Evolutionary conservation across 2,329 filamentous ascomycete species (phyloP), one percentile per base, ranked within the genome.

Genomic region (Fusarium armeniacum): DNA sequence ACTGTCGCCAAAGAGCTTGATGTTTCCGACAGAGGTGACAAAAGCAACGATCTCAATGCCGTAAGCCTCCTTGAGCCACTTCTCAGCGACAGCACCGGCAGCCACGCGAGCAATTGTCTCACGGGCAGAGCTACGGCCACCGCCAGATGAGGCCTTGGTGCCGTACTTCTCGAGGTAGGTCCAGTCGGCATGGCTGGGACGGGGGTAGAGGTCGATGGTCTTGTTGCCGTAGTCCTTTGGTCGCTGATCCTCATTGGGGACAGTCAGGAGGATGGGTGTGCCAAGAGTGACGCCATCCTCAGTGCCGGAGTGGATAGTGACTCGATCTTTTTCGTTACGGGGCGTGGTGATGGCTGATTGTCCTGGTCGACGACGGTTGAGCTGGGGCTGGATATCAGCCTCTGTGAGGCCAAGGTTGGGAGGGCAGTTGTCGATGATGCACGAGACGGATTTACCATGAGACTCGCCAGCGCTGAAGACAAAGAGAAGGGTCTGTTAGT

Each of bases 91-190:
- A 44, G 94, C 92, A 62, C 94, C 94, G 22, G 94, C 94, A 52
- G 95, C 94, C 24, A 98, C 95, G 73, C 95, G 89, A 69, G 91
- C 93, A 77, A 98, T 97, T 13, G 95, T 98, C 86, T 98, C 95
- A 70, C 95, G 86, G n/a, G 96, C 96, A 78, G 91, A 94, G 78
- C 91, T 94, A 67, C 96, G 88, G 56, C 96, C 95, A 73, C 96
- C 95, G 62, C 96, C 95, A 66, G 90, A 94, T 78, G 89, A 93
- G 38, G 96, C 94, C 84, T 97, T 97, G 73, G 97, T 90, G 60
- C 95, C 95, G 80, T 99, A 99, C 83, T 98, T 98, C 81, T 97
- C 93, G 65, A 97, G 86, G 83, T 98, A 98, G 65, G 96, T 98
- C 89, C 92, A 98, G 82, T 98, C 95, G 64, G 96, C 95, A 82